Evolutionary conservation across 2,329 filamentous ascomycete genomes (phyloP).

Genomic region (Diplodia mutila): DNA sequence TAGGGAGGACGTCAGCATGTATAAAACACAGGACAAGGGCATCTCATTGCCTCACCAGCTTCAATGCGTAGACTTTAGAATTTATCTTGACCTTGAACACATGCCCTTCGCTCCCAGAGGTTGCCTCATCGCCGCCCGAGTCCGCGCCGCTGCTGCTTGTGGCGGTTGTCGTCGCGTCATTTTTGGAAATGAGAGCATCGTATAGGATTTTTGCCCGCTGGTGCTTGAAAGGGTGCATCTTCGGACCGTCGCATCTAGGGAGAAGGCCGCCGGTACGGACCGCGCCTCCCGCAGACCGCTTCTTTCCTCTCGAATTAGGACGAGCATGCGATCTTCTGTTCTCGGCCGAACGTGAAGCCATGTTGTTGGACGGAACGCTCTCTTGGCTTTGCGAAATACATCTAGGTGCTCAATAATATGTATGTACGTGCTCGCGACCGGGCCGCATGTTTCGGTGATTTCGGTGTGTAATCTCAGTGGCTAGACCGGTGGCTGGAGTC

Average conservation of each 20-base stretch:
- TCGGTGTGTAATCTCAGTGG: background rate
- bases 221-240: background rate
- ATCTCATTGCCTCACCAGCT: background rate
- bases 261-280: background rate
- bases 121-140: background rate
- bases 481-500: background rate
- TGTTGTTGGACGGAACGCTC: background rate
- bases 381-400: background rate
- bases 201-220: background rate
- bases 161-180: background rate
- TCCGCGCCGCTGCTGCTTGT: background rate
- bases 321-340: background rate
- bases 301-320: background rate
- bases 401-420: background rate
- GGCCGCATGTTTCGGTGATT: background rate
- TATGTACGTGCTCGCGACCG: background rate
- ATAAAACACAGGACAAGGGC: background rate
- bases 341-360: background rate
- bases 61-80: background rate
- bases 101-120: background rate
- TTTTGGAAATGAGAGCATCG: background rate
- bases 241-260: background rate
- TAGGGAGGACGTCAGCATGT: background rate
- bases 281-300: background rate
- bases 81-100: slow-evolving; percentile 2